These are phyloP conservation scores for Geotrichum fermentans DNA, from an alignment of 1,139 yeast genomes.

Conservation along the genomic window DNA sequence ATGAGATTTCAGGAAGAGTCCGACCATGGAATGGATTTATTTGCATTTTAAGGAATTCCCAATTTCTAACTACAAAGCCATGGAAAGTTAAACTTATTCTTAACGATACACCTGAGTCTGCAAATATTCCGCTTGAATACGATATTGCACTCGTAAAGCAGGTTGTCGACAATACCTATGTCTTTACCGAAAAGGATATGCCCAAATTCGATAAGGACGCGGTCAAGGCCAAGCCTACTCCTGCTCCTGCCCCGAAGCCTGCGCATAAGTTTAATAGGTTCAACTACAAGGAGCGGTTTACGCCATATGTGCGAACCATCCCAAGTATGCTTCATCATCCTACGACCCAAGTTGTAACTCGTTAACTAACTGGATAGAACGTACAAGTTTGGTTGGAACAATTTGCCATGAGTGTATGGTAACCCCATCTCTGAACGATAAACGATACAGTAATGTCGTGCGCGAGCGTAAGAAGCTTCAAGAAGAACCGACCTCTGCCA, in stretches of 20 bases:
- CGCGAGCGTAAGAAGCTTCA: conserved; percentile 47
- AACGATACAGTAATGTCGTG: conserved; percentile 58
- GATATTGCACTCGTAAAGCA: conserved; percentile 74
- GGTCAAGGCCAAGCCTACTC: conserved; percentile 33
- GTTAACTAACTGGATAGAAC: conserved; percentile 38
- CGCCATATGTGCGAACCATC: conserved; percentile 33
- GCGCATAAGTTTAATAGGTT: conserved; percentile 26
- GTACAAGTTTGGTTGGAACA: conserved; percentile 79
- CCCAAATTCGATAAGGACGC: conserved; percentile 55
- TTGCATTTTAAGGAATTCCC: conserved; percentile 36
- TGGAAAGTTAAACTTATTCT: conserved; percentile 39
- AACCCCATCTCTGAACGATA: conserved; percentile 70
- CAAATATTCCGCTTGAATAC: conserved; percentile 74
- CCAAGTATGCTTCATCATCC: conserved; percentile 21
- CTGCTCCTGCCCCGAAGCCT: conserved; percentile 28
- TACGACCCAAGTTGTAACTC: background rate
- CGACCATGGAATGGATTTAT: conserved; percentile 32
- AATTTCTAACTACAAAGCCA: conserved; percentile 21
- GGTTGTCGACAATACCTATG: conserved; percentile 67
- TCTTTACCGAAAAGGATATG: conserved; percentile 85
- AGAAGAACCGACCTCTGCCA: conserved; percentile 52
- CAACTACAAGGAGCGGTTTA: conserved; percentile 23
- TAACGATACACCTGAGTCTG: conserved; percentile 40
- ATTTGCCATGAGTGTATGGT: conserved; percentile 90
- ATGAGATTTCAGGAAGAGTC: no score